Evolutionary conservation across 1,284 basidiomycete species (phyloP).

Genomic region (Papiliotrema fonsecae): DNA sequence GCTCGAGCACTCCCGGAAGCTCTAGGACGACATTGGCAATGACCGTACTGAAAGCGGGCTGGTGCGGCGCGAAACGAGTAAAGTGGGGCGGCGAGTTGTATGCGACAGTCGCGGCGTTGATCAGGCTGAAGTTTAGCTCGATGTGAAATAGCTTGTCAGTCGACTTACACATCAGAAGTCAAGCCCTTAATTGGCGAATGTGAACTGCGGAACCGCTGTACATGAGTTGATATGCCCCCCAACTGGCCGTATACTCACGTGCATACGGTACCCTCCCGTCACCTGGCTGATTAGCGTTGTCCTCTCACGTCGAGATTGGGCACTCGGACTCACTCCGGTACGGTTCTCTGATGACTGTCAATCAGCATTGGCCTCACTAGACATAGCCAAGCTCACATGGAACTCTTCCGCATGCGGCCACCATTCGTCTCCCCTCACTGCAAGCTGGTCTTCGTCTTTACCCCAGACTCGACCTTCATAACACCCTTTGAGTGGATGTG

Average conservation of each 20-base stretch:
- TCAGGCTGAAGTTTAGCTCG: conserved; percentile 47
- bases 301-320: not conserved
- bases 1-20: conserved; percentile 26
- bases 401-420: conserved; percentile 70
- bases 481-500: conserved; percentile 66
- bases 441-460: conserved; percentile 51
- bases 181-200: conserved; percentile 76
- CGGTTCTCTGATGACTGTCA: conserved; percentile 35
- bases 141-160: too few relatives aligned
- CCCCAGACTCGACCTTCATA: conserved; percentile 53
- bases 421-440: conserved; percentile 58
- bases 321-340: conserved; percentile 25
- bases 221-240: conserved; percentile 47
- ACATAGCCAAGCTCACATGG: conserved; percentile 50
- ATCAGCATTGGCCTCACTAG: not conserved
- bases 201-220: conserved; percentile 65
- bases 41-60: conserved; percentile 35
- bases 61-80: conserved; percentile 53
- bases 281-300: conserved; percentile 46
- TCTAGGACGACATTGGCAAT: conserved; percentile 31
- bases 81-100: conserved; percentile 54
- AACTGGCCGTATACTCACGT: conserved; percentile 19
- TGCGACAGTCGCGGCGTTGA: conserved; percentile 58
- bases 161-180: conserved; percentile 70
- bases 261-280: conserved; percentile 55